A percentile compares a stretch with the other conserved stretches of the same genome.
These are phyloP conservation scores for Phaeolepiota aurea DNA, from an alignment of 768 basidiomycete genomes.

Conservation along the genomic window DNA sequence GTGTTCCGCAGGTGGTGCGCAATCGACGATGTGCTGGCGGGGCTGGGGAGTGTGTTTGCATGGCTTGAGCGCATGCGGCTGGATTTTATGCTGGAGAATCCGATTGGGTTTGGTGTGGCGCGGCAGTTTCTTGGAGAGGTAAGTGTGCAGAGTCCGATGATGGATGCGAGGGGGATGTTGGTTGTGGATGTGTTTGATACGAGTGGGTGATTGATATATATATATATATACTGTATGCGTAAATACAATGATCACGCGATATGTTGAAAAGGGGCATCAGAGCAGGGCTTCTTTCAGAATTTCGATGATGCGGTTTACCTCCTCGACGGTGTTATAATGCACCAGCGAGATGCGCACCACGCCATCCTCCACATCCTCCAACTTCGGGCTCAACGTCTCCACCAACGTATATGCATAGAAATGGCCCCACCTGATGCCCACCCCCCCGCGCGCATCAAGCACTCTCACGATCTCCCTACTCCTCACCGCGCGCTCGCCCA, in stretches of 20 bases:
- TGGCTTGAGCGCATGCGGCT: conserved; percentile 15
- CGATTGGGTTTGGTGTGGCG: conserved; percentile 20
- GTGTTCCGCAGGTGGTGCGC: conserved; percentile 17
- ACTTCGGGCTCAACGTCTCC: conserved; percentile 39
- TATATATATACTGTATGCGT: no score
- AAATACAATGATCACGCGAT: no score
- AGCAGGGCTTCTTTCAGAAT: conserved; percentile 44
- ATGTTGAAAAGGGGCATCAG: no score
- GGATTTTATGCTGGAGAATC: conserved; percentile 20
- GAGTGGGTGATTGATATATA: conserved; percentile 10
- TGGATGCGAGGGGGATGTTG: conserved; percentile 13
- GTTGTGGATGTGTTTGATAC: conserved; percentile 18
- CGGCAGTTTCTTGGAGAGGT: conserved; percentile 20
- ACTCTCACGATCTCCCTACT: conserved; percentile 56
- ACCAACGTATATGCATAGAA: conserved; percentile 70
- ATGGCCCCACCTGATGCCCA: conserved; percentile 74
- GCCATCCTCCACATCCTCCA: conserved; percentile 55
- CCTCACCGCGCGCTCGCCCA: conserved; percentile 42
- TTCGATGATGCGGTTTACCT: conserved; percentile 53
- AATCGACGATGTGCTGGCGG: conserved; percentile 16
- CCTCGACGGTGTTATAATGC: conserved; percentile 72
- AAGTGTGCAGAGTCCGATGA: conserved; percentile 16
- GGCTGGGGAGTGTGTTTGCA: conserved; percentile 11
- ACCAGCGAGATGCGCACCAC: conserved; percentile 71
- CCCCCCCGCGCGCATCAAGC: conserved; percentile 58